Percentiles rank a stretch among this genome's conserved stretches.
Conservation (phyloP, 1,284 basidiomycete genomes). For the Malassezia arunalokei region DNA sequence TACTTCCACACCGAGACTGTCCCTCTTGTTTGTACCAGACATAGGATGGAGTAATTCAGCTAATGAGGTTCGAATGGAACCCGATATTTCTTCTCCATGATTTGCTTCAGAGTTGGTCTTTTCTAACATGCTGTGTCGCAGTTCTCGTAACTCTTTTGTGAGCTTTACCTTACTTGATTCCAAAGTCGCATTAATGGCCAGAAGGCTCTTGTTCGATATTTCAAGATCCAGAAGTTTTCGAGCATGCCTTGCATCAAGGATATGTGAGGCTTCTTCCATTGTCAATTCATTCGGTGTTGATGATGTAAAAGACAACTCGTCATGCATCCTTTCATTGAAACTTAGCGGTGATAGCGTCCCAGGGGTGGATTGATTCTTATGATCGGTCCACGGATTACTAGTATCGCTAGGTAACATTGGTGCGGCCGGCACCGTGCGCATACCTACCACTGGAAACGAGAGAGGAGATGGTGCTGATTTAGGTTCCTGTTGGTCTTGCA, state of each 20-base stretch:
- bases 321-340: background rate
- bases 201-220: conserved; percentile 48
- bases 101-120: conserved; percentile 3
- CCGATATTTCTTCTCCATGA: background rate
- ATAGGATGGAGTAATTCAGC: background rate
- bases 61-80: conserved; percentile 1
- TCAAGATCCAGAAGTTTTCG: conserved; percentile 48
- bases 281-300: background rate
- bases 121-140: conserved; percentile 22
- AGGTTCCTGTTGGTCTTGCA: too few species aligned
- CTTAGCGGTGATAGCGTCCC: background rate
- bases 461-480: too few species aligned
- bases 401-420: background rate
- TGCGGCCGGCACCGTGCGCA: background rate
- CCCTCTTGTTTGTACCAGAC: background rate
- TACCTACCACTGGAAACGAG: too few species aligned
- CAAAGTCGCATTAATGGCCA: conserved; percentile 48
- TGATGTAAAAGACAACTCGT: background rate
- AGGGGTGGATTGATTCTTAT: background rate
- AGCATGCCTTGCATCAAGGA: conserved; percentile 26
- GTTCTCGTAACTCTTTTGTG: conserved; percentile 45
- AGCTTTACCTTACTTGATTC: conserved; percentile 47
- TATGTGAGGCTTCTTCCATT: background rate
- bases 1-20: background rate
- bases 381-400: background rate